Evolutionary conservation across 2,329 filamentous ascomycete genomes (phyloP).

Genomic region (Penicillium sp.): DNA sequence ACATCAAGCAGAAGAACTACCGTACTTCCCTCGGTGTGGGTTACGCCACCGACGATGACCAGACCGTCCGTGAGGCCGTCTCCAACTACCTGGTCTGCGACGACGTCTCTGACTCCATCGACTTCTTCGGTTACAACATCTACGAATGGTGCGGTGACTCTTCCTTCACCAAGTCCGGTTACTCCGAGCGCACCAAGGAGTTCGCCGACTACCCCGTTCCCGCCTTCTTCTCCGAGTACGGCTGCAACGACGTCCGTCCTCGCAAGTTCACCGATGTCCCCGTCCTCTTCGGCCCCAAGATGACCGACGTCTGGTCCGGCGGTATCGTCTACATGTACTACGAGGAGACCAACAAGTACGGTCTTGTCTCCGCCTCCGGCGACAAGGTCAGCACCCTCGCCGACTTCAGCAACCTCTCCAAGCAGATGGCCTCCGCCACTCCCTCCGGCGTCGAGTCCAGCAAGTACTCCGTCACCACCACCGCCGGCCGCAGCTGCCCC

Average conservation of each 20-base stretch:
- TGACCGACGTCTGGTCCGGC: conserved; percentile 87
- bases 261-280: conserved; percentile 84
- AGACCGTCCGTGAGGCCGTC: conserved; percentile 76
- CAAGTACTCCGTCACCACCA: conserved; percentile 75
- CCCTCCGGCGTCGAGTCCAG: conserved; percentile 67
- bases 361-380: conserved; percentile 62
- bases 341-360: conserved; percentile 87
- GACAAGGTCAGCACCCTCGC: conserved; percentile 65
- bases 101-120: conserved; percentile 65
- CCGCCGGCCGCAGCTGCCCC: conserved; percentile 70
- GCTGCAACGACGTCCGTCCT: conserved; percentile 75
- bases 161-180: conserved; percentile 74
- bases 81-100: conserved; percentile 96
- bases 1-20: conserved; percentile 80
- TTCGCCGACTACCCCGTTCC: conserved; percentile 89
- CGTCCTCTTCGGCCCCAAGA: conserved; percentile 75
- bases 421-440: conserved; percentile 67
- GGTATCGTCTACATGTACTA: conserved; percentile 99
- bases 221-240: conserved; percentile 98
- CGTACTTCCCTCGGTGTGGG: conserved; percentile 78
- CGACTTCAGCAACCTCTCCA: conserved; percentile 74
- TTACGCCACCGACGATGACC: conserved; percentile 94
- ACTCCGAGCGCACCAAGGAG: conserved; percentile 78
- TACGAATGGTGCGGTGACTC: conserved; percentile 98
- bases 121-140: conserved; percentile 99